Percentiles rank a stretch among this genome's conserved stretches.
These are phyloP conservation scores for Bodo saltans DNA, from an alignment of 78 protist genomes.

Conservation along the genomic window DNA sequence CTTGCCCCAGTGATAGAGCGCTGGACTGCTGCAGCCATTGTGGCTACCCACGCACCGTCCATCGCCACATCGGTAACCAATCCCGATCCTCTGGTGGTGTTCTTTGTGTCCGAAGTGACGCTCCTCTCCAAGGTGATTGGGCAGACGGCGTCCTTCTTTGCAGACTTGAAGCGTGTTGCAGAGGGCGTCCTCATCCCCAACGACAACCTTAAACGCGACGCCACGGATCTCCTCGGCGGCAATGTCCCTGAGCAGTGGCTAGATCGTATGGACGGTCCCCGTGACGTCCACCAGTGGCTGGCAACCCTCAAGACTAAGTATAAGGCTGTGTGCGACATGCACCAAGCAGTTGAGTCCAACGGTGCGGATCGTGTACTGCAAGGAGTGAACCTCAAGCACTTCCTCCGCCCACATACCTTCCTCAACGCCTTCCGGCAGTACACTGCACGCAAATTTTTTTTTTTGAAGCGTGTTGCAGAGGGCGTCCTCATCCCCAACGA, in stretches of 20 bases:
- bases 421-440: constrained; percentile 69
- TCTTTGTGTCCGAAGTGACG: constrained; percentile 7
- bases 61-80: background rate
- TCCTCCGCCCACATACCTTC: constrained; percentile 54
- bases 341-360: too few relatives aligned
- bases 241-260: constrained; percentile 52
- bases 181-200: constrained; percentile 45
- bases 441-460: constrained; percentile 42
- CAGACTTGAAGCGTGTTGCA: constrained; percentile 30
- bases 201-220: constrained; percentile 4
- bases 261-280: constrained; percentile 62
- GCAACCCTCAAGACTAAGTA: constrained; percentile 23
- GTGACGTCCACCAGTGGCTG: constrained; percentile 22
- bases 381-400: constrained; percentile 20
- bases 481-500: constrained; percentile 48
- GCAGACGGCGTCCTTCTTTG: background rate
- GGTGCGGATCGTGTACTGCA: too few relatives aligned
- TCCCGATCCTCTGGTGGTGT: constrained; percentile 24
- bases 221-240: constrained; percentile 19
- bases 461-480: constrained; percentile 27
- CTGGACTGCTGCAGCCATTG: background rate
- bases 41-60: background rate
- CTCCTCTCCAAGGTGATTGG: background rate
- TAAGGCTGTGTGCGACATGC: too few relatives aligned
- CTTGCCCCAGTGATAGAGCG: background rate